A percentile compares a stretch with the other conserved stretches of the same genome.
Evolutionary conservation across 2,329 filamentous ascomycete genomes (phyloP).

Genomic region (Microdochium trichocladiopsis): DNA sequence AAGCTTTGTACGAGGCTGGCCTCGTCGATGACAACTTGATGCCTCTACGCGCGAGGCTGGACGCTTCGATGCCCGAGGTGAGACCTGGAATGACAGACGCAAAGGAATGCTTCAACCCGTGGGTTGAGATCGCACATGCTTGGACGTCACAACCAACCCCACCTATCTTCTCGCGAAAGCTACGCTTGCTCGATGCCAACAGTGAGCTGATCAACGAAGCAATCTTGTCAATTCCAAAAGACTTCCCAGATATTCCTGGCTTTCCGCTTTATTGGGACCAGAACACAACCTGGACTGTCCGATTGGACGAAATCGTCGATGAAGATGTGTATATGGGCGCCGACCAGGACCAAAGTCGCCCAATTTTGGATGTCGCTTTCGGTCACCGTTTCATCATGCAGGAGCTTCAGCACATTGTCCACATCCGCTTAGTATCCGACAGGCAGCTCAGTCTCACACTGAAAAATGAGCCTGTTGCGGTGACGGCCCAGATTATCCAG

Average conservation of each 20-base stretch:
- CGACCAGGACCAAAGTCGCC: conserved; percentile 33
- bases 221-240: conserved; percentile 33
- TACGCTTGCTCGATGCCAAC: conserved; percentile 26
- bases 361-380: conserved; percentile 39
- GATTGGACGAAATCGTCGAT: conserved; percentile 17
- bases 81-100: conserved; percentile 27
- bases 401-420: conserved; percentile 34
- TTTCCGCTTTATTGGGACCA: conserved; percentile 33
- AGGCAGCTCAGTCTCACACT: neutral
- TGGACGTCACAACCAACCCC: conserved; percentile 24
- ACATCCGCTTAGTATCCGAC: conserved; percentile 18
- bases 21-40: conserved; percentile 74
- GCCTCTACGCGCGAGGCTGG: conserved; percentile 43
- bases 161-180: neutral
- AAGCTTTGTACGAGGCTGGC: conserved; percentile 59
- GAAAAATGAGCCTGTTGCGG: neutral
- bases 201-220: conserved; percentile 26
- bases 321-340: conserved; percentile 4
- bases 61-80: conserved; percentile 27
- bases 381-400: conserved; percentile 35
- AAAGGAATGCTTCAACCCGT: conserved; percentile 35
- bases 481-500: conserved; percentile 11
- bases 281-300: conserved; percentile 26
- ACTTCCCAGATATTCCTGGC: conserved; percentile 26
- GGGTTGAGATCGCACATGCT: conserved; percentile 31